Evolutionary conservation across 164 flowering plant genomes (phyloP).

Genomic region (Macadamia integrifolia): DNA sequence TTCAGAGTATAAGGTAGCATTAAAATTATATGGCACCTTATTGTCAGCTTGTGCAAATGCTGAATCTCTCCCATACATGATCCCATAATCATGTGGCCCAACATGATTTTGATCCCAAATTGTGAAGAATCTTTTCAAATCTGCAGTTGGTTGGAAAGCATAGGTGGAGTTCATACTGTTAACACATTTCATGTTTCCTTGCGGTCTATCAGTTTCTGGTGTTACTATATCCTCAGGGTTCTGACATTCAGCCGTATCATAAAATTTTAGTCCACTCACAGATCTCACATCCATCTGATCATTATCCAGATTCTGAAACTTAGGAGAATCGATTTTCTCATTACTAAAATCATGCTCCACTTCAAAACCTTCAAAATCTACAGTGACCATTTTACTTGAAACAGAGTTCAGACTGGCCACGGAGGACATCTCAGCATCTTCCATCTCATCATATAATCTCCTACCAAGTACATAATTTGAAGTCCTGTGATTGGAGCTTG

Average conservation of each 20-base stretch:
- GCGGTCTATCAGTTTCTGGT: slow-evolving; percentile 3
- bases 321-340: not conserved
- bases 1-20: not conserved
- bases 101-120: not conserved
- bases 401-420: slow-evolving; percentile 21
- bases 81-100: not conserved
- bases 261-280: slow-evolving; percentile 2
- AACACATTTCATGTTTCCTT: slow-evolving; percentile 1
- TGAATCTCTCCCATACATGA: slow-evolving; percentile 1
- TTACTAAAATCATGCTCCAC: slow-evolving; percentile 11
- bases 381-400: slow-evolving; percentile 20
- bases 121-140: not conserved
- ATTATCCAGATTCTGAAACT: slow-evolving; percentile 13
- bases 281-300: slow-evolving; percentile 4
- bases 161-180: slow-evolving; percentile 9
- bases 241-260: slow-evolving; percentile 12
- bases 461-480: slow-evolving; percentile 7
- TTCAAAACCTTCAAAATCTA: slow-evolving; percentile 25
- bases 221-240: not conserved
- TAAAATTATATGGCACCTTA: not conserved
- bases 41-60: slow-evolving; percentile 5
- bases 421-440: slow-evolving; percentile 27
- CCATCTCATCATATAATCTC: slow-evolving; percentile 14
- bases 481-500: slow-evolving; percentile 10
- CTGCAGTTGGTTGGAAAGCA: not conserved